These are phyloP conservation scores for Sarcocystis neurona DNA, from an alignment of 169 alveolate genomes.

Conservation along the genomic window DNA sequence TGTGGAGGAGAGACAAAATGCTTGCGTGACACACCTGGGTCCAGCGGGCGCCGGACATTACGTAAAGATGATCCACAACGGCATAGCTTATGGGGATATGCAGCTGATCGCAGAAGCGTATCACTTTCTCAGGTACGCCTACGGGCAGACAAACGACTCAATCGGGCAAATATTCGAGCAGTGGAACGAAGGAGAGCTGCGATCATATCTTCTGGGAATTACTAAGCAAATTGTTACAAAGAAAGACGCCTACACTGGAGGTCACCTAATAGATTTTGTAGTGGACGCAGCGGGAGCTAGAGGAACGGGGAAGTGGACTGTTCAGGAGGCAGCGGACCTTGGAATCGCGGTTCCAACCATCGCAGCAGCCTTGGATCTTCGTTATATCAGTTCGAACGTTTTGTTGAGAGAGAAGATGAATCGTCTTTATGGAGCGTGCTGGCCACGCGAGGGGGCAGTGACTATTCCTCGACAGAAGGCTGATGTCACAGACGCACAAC, in stretches of 20 bases:
- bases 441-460: background rate
- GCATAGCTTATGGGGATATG: conserved; percentile 85
- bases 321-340: conserved; percentile 80
- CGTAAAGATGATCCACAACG: conserved; percentile 88
- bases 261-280: conserved; percentile 75
- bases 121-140: conserved; percentile 15
- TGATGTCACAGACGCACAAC: background rate
- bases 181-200: conserved; percentile 71
- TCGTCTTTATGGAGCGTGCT: background rate
- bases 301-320: conserved; percentile 87
- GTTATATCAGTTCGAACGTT: conserved; percentile 54
- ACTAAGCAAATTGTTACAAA: conserved; percentile 75
- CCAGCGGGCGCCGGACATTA: conserved; percentile 82
- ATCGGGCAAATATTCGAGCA: background rate
- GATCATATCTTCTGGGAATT: conserved; percentile 77
- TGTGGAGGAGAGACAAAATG: background rate
- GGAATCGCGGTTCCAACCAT: conserved; percentile 85
- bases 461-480: background rate
- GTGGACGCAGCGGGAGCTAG: conserved; percentile 78
- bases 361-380: conserved; percentile 81
- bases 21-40: conserved; percentile 75
- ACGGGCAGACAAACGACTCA: conserved; percentile 2
- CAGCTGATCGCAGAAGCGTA: conserved; percentile 77
- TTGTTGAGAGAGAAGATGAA: background rate
- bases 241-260: conserved; percentile 67